Evolutionary conservation across 805 yeast species (phyloP), one percentile per base, ranked within the genome.

Genomic region (Groenewaldozyma tartarivorans): DNA sequence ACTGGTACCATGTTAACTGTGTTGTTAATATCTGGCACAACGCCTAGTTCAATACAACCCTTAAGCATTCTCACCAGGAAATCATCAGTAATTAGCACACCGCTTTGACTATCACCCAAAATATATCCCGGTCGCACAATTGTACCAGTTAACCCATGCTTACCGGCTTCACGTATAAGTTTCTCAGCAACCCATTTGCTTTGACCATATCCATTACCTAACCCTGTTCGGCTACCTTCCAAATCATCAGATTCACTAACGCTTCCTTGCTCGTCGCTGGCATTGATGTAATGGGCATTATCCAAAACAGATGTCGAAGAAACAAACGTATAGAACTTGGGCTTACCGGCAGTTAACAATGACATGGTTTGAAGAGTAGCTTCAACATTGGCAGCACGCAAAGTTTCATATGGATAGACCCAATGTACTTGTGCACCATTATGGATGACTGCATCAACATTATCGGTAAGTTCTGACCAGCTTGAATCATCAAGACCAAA

Each of bases 351-450:
- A 5, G 77, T 73, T 53, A 92, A 79, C 52, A 88, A 62, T 56
- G 77, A 77, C 74, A 92, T 67, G 6, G 87, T 85, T 54, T 88
- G 83, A 44, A 90, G 63, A 0, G 97, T 82, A 34, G 95, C 78
- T 44, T 88, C 65, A 24, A 94, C 98, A 56, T 92, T 92, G 26
- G 97, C 92, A 50, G 85, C 95, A 53, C 97, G 76, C 54, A 92
- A 68, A 49, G 83, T 84, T 36, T 81, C 66, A 63, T 92, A 92
- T 20, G 98, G 97, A 60, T 83, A 92, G 2, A 88, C 96, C 99
- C 99, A 92, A 61, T 92, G 98, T 30, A 92, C 99, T 47, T 88
- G 69, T 15, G 99, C 99, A 67, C 97, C 98, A 53, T 92, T 92
- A 62, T 92, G 99, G 47, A 92, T 75, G 39, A 92, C 78, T 3